These are phyloP conservation scores for Pythium diclinum DNA, from an alignment of 352 stramenopile genomes.

Conservation along the genomic window DNA sequence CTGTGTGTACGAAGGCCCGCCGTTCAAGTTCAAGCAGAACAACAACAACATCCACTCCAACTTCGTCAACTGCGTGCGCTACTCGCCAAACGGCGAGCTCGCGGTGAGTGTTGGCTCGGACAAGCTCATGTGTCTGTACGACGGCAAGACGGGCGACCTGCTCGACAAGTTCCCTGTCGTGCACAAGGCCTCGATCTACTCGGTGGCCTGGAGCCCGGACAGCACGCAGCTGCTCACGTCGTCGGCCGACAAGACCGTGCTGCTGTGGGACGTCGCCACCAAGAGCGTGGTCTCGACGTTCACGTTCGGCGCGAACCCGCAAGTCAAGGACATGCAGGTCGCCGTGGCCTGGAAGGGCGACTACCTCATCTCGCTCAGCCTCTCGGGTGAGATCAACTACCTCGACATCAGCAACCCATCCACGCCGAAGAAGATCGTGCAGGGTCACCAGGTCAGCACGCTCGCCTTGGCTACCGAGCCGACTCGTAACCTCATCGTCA, in stretches of 20 bases:
- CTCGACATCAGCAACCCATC: constrained; percentile 61
- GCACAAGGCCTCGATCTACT: constrained; percentile 95
- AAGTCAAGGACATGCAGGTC: constrained; percentile 87
- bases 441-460: constrained; percentile 91
- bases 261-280: constrained; percentile 88
- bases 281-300: constrained; percentile 76
- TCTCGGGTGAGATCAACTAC: constrained; percentile 86
- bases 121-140: constrained; percentile 94
- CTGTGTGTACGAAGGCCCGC: constrained; percentile 93
- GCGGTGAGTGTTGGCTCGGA: constrained; percentile 93
- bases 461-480: constrained; percentile 81
- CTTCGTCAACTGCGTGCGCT: constrained; percentile 95
- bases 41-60: constrained; percentile 92
- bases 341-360: constrained; percentile 68
- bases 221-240: constrained; percentile 91
- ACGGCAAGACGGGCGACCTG: constrained; percentile 89
- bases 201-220: constrained; percentile 90
- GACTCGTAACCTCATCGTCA: constrained; percentile 78
- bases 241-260: constrained; percentile 95
- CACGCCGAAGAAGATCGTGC: constrained; percentile 78
- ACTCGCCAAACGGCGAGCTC: constrained; percentile 88
- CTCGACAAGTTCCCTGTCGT: constrained; percentile 72
- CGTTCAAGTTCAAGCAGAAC: constrained; percentile 95
- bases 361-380: constrained; percentile 75
- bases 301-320: constrained; percentile 63